Evolutionary conservation across 1,284 basidiomycete species (phyloP), one percentile per base, ranked within the genome.

Genomic region (Lignosus rhinocerotis): DNA sequence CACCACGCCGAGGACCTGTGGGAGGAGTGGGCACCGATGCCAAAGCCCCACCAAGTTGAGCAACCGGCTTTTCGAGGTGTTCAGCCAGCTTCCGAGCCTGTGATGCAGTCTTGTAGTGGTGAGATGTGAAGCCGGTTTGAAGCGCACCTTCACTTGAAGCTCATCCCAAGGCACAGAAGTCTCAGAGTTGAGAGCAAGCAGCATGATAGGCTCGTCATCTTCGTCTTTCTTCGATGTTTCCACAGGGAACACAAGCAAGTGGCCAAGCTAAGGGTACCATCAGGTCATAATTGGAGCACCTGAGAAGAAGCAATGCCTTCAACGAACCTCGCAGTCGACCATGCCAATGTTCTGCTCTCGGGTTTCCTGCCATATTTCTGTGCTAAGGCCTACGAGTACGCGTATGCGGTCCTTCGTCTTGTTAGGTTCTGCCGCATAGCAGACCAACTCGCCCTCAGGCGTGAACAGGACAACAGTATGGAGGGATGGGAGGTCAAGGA

Each of bases 311-410:
- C 39, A 36, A n/a, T 3, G n/a, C n/a, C n/a, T n/a, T 7, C 9
- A 9, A 67, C 75, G 69, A 64, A 90, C 89, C 80, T 91, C 89
- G 67, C 86, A 85, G 59, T 90, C 88, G 4, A 85, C 84, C 82
- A 87, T 86, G 21, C 87, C 87, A 47, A 79, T 65, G 17, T 81
- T 83, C 47, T 83, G 76, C 47, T 81, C 83, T 58, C 77, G 77
- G 19, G 84, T 86, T 72, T 92, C 89, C 55, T 83, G 82, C 89
- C 90, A 92, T 42, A 88, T 77, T 69, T 91, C 89, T 9, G 82
- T 82, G 48, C 83, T 82, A 12, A 92, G 72, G 16, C 88, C 90
- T 11, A 87, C 87, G 32, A 87, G 74, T 34, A 91, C 80, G 55
- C 86, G 82, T 49, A 91, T 79, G 58, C 88, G 83, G 67, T 92